Percentiles rank a stretch among this genome's conserved stretches.
phyloP scores from a whole-genome alignment of 169 alveolate genomes.

The Perkinsus marinus region DNA sequence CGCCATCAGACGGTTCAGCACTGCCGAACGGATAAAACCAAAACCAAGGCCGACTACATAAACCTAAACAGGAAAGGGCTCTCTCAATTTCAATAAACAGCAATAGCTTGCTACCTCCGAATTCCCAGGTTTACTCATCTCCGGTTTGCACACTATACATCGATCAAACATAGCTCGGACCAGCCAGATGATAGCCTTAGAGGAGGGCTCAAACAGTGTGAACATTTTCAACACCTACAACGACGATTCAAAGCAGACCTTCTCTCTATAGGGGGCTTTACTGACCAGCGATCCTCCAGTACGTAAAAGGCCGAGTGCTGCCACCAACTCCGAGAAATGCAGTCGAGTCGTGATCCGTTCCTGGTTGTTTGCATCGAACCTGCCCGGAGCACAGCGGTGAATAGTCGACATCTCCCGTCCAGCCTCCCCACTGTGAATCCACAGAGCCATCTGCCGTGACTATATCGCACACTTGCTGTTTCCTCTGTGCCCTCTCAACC shows the following conservation, averaged over 20 bases:
- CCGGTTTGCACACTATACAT: not conserved
- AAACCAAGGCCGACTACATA: slow-evolving; percentile 24
- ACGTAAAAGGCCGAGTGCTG: slow-evolving; percentile 32
- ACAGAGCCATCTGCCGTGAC: slow-evolving; percentile 56
- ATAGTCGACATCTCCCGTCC: not conserved
- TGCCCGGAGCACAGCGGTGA: not conserved
- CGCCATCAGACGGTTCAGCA: not conserved
- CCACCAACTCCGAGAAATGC: slow-evolving; percentile 37
- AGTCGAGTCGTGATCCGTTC: slow-evolving; percentile 39
- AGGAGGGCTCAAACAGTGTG: slow-evolving; percentile 14
- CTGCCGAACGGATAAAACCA: slow-evolving; percentile 21
- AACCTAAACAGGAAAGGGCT: slow-evolving; percentile 13
- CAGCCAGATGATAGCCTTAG: slow-evolving; percentile 19
- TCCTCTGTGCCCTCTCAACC: not conserved
- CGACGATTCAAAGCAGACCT: not conserved
- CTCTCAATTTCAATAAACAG: slow-evolving; percentile 9
- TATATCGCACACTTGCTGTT: slow-evolving; percentile 25
- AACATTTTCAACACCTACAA: slow-evolving; percentile 8
- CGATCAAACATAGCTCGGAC: slow-evolving; percentile 18
- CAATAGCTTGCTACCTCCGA: slow-evolving; percentile 2
- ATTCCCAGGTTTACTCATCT: not conserved
- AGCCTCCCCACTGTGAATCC: slow-evolving; percentile 19
- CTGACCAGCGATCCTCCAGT: slow-evolving; percentile 32
- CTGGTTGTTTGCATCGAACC: slow-evolving; percentile 34
- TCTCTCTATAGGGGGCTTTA: not conserved